Percentiles rank a stretch among this genome's conserved stretches.
Evolutionary conservation across 2,329 filamentous ascomycete genomes (phyloP).

Genomic region (Colletotrichum noveboracense): DNA sequence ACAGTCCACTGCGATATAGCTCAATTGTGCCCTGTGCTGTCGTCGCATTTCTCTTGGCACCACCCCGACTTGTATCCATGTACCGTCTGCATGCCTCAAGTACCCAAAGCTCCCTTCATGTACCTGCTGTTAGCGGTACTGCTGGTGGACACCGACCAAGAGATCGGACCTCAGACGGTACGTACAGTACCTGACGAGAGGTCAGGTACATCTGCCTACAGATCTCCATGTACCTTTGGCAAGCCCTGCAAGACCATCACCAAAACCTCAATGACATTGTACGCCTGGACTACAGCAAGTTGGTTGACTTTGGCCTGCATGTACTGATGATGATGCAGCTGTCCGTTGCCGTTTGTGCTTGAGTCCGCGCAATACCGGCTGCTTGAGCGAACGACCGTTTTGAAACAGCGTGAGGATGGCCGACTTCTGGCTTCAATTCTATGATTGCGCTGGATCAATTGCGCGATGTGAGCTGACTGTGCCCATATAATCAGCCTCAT

Average conservation of each 20-base stretch:
- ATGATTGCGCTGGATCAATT: background rate
- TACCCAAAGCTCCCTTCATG: conserved; percentile 9
- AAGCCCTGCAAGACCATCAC: background rate
- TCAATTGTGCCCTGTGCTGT: background rate
- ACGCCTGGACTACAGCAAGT: background rate
- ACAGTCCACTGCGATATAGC: background rate
- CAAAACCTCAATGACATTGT: background rate
- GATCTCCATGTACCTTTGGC: background rate
- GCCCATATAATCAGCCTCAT: background rate
- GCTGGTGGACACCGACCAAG: conserved; percentile 14
- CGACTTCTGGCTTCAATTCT: background rate
- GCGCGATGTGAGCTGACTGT: background rate
- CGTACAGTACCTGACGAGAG: conserved; percentile 10
- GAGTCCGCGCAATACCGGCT: background rate
- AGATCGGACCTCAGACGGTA: conserved; percentile 13
- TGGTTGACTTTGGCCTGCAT: background rate
- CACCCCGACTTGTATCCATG: conserved; percentile 1
- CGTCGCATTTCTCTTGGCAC: background rate
- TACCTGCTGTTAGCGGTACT: conserved; percentile 17
- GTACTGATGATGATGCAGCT: background rate
- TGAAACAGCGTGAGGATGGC: background rate
- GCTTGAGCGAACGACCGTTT: background rate
- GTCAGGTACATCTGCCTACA: background rate
- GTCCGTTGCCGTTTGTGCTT: background rate
- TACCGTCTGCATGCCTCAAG: conserved; percentile 5